phyloP scores from a whole-genome alignment of 345 rosid genomes.

The Eucalyptus urophylla region DNA sequence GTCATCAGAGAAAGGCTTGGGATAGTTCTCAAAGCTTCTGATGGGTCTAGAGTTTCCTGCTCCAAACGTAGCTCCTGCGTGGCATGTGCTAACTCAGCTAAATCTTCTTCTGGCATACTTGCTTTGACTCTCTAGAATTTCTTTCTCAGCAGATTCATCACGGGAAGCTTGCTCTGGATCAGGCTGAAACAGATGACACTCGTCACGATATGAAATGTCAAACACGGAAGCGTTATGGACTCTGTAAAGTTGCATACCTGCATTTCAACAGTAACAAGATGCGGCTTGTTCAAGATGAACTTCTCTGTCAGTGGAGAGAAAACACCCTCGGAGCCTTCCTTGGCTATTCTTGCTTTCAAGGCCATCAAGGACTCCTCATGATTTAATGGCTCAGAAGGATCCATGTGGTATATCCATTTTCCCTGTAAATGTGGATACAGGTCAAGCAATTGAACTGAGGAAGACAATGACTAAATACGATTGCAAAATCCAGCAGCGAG shows the following conservation, averaged over 20 bases:
- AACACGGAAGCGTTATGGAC: background rate
- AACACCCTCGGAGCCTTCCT: conserved; percentile 82
- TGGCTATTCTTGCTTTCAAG: conserved; percentile 69
- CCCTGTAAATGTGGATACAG: conserved; percentile 17
- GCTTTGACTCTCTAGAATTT: conserved; percentile 59
- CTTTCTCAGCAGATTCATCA: conserved; percentile 78
- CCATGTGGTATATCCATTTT: conserved; percentile 96
- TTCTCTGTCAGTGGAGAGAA: conserved; percentile 87
- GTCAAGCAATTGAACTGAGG: background rate
- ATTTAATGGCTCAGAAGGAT: conserved; percentile 92
- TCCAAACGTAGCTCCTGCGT: conserved; percentile 66
- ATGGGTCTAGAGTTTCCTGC: conserved; percentile 92
- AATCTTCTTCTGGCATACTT: conserved; percentile 80
- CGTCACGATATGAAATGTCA: background rate
- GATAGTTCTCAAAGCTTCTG: conserved; percentile 29
- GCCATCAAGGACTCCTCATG: conserved; percentile 71
- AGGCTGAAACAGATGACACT: conserved; percentile 23
- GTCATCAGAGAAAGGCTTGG: too few relatives aligned
- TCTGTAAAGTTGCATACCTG: conserved; percentile 32
- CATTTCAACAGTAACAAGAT: conserved; percentile 84
- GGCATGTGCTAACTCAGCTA: conserved; percentile 76
- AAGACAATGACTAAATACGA: background rate
- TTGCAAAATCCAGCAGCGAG: background rate
- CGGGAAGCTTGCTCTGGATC: conserved; percentile 78
- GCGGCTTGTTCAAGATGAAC: conserved; percentile 66